Base-by-base conservation (phyloP, 805 yeast genomes). In the Ogataea philodendri region DNA sequence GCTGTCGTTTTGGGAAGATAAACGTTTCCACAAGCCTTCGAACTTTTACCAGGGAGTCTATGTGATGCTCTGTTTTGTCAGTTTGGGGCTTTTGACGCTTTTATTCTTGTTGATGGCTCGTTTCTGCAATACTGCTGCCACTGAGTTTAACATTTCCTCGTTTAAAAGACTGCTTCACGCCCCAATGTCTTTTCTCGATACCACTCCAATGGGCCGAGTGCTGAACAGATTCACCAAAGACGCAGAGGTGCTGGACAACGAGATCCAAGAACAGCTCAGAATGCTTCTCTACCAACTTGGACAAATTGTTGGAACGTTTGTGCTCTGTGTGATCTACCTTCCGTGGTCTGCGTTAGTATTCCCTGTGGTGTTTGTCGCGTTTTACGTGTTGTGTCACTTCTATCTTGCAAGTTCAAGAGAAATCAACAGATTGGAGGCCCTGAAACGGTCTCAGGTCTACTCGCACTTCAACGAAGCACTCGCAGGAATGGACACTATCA, bases 211-310 rank as follows among this genome's bases (percentile, higher is more conserved):
- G 70, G 96, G 96, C 3, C 69, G 95, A 48, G 76, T 88, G 38
- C 65, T 88, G 53, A 87, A 85, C 59, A 67, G 95, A 46, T 87
- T 86, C 59, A 85, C 95, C 1, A 85, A 85, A 43, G 96, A 87
- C 55, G 82, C 93, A 0, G 95, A 87, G 54, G 76, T 78, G 4
- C 62, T 86, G 57, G 95, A 86, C 52, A 85, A 84, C 53, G 90
- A 83, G 57, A 66, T 86, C 49, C 78, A 78, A 40, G 88, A 84
- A 50, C 85, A 81, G 49, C 45, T 80, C 25, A 70, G 90, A 50
- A 59, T 81, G 63, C 67, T 81, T 37, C 46, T 78, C 39, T 74
- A 70, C 48, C 72, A 80, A 3, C 32, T 70, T 15, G 62, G 76
- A 8, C 42, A 48, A 30, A 53, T 60, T 38, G 16, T 39, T 22